These are phyloP conservation scores for Kuraishia capsulata DNA, from an alignment of 805 yeast species.

Conservation along the genomic window DNA sequence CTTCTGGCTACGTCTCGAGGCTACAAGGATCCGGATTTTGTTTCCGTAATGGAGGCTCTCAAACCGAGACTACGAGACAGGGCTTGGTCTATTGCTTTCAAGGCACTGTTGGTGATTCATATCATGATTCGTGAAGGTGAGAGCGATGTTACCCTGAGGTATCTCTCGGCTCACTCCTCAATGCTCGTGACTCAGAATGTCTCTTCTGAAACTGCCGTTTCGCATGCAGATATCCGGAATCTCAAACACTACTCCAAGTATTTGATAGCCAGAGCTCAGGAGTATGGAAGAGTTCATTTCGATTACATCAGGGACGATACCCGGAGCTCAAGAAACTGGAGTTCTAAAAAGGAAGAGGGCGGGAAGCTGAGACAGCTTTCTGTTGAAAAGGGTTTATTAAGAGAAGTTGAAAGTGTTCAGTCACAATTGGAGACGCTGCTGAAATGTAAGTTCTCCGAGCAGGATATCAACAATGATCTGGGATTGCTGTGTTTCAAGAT, in stretches of 20 bases:
- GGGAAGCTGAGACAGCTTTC: slow-evolving; percentile 56
- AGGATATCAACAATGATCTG: slow-evolving; percentile 78
- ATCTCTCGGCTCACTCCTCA: slow-evolving; percentile 49
- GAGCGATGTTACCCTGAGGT: slow-evolving; percentile 60
- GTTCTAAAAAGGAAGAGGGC: slow-evolving; percentile 34
- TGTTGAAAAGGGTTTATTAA: slow-evolving; percentile 70
- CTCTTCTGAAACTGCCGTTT: slow-evolving; percentile 18
- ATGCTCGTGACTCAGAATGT: slow-evolving; percentile 47
- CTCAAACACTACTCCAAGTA: slow-evolving; percentile 66
- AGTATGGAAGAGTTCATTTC: slow-evolving; percentile 50
- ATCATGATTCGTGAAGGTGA: slow-evolving; percentile 92
- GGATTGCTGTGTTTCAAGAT: slow-evolving; percentile 77
- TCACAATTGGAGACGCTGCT: slow-evolving; percentile 69
- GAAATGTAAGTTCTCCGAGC: slow-evolving; percentile 66
- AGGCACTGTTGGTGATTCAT: slow-evolving; percentile 77
- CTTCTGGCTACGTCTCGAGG: slow-evolving; percentile 56
- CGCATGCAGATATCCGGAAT: slow-evolving; percentile 41
- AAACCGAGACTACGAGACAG: slow-evolving; percentile 57
- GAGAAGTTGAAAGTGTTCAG: slow-evolving; percentile 82
- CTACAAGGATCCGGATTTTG: slow-evolving; percentile 43
- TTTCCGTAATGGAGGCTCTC: slow-evolving; percentile 59
- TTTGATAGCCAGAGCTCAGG: slow-evolving; percentile 56
- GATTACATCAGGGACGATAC: slow-evolving; percentile 74
- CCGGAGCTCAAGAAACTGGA: slow-evolving; percentile 18
- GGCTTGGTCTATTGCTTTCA: slow-evolving; percentile 89